Evolutionary conservation across 331 rosid species (phyloP).

Genomic region (Erythrophleum ivorense): DNA sequence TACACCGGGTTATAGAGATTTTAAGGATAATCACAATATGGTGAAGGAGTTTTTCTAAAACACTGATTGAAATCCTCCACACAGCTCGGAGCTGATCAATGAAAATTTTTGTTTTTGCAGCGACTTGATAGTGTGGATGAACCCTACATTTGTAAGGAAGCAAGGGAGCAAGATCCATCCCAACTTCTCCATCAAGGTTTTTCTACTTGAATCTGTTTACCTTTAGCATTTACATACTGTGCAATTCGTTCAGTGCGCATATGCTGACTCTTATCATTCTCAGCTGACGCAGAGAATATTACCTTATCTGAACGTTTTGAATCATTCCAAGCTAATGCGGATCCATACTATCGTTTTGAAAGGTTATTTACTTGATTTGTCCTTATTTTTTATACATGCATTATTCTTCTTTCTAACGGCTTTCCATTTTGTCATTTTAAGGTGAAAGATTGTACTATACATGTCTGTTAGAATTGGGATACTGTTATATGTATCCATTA

Average conservation of each 20-base stretch:
- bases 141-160: conserved; percentile 43
- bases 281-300: conserved; percentile 76
- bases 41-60: conserved; percentile 6
- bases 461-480: background rate
- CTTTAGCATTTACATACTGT: background rate
- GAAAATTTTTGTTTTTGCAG: conserved; percentile 52
- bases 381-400: conserved; percentile 9
- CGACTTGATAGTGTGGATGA: conserved; percentile 73
- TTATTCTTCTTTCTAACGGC: conserved; percentile 1
- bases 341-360: conserved; percentile 58
- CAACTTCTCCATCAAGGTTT: conserved; percentile 76
- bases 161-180: conserved; percentile 51
- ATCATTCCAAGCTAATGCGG: conserved; percentile 50
- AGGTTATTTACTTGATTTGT: conserved; percentile 54
- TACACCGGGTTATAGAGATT: background rate
- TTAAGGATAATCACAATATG: background rate
- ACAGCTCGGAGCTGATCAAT: conserved; percentile 24
- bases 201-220: conserved; percentile 33
- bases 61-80: background rate
- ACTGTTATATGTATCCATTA: background rate
- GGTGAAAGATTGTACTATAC: background rate
- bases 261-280: conserved; percentile 37
- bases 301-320: conserved; percentile 66
- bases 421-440: conserved; percentile 25
- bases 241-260: background rate